phyloP scores from a whole-genome alignment of 1,284 basidiomycete genomes.

The Apiotrichum sp. region DNA sequence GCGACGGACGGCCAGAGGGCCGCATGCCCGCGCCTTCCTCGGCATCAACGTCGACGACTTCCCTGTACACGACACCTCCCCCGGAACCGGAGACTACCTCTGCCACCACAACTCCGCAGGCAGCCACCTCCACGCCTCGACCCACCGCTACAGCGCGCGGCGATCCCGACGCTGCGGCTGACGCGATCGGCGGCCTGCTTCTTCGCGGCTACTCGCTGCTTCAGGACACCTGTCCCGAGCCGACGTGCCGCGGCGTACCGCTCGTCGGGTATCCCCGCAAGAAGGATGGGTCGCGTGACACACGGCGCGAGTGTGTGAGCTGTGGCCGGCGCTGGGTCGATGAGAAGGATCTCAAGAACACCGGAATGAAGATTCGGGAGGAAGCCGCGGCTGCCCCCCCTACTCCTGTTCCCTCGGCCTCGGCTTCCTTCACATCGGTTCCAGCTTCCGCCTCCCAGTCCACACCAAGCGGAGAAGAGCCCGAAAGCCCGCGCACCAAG shows the following conservation, averaged over 20 bases:
- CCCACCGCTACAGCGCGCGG: slow-evolving; percentile 4
- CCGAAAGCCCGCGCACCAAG: slow-evolving; percentile 32
- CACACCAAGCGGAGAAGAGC: neutral
- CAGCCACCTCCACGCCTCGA: neutral
- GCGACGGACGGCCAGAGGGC: slow-evolving; percentile 42
- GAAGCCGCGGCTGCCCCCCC: neutral
- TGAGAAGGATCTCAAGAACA: slow-evolving; percentile 18
- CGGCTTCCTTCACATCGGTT: neutral
- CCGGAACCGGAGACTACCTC: neutral
- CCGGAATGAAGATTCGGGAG: slow-evolving; percentile 1
- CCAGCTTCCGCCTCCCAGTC: neutral
- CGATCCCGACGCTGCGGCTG: slow-evolving; percentile 28
- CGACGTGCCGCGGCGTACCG: slow-evolving; percentile 38
- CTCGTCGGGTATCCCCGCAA: slow-evolving; percentile 42
- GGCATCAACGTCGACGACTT: neutral
- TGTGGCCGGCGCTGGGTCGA: slow-evolving; percentile 36
- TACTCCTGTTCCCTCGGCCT: too few relatives aligned
- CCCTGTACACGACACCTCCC: neutral
- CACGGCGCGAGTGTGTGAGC: slow-evolving; percentile 34
- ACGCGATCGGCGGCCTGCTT: slow-evolving; percentile 36
- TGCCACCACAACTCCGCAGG: neutral
- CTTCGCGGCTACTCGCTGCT: slow-evolving; percentile 44
- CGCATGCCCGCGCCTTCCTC: neutral
- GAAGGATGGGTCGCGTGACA: slow-evolving; percentile 28
- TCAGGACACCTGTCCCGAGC: slow-evolving; percentile 33